These are phyloP conservation scores for Daphne laureola DNA, from an alignment of 441 rosid species.

Conservation along the genomic window DNA sequence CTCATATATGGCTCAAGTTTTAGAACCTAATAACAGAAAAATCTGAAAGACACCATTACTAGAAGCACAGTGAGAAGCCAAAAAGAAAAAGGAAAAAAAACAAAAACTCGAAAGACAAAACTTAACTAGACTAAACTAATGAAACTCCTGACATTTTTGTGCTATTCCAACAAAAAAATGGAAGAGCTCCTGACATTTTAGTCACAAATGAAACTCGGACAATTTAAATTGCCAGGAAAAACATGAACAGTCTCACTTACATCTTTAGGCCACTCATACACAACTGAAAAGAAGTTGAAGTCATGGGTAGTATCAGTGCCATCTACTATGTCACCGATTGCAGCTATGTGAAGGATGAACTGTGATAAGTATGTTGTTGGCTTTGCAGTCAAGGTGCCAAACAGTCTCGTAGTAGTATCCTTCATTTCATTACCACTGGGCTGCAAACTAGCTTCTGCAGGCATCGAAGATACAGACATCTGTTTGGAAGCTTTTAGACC, in stretches of 20 bases:
- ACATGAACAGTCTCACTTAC: slow-evolving; percentile 34
- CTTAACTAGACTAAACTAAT: too few relatives aligned
- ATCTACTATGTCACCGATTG: slow-evolving; percentile 97
- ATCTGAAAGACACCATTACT: too few relatives aligned
- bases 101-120: too few relatives aligned
- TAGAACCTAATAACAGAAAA: too few relatives aligned
- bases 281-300: slow-evolving; percentile 94
- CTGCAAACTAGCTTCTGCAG: slow-evolving; percentile 41
- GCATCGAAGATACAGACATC: slow-evolving; percentile 35
- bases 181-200: not conserved
- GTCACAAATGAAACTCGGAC: not conserved
- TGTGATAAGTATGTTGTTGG: slow-evolving; percentile 85
- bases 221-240: not conserved
- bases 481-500: slow-evolving; percentile 66
- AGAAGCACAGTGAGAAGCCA: too few relatives aligned
- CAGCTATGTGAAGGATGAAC: slow-evolving; percentile 94
- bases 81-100: too few relatives aligned
- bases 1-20: too few relatives aligned
- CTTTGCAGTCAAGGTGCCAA: slow-evolving; percentile 77
- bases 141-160: too few relatives aligned
- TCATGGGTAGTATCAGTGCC: slow-evolving; percentile 99
- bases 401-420: slow-evolving; percentile 71
- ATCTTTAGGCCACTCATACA: slow-evolving; percentile 98
- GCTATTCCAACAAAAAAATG: not conserved
- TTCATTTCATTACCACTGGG: slow-evolving; percentile 52